These are phyloP conservation scores for Penicillium glabrum DNA, from an alignment of 2,329 filamentous ascomycete genomes.

Conservation along the genomic window DNA sequence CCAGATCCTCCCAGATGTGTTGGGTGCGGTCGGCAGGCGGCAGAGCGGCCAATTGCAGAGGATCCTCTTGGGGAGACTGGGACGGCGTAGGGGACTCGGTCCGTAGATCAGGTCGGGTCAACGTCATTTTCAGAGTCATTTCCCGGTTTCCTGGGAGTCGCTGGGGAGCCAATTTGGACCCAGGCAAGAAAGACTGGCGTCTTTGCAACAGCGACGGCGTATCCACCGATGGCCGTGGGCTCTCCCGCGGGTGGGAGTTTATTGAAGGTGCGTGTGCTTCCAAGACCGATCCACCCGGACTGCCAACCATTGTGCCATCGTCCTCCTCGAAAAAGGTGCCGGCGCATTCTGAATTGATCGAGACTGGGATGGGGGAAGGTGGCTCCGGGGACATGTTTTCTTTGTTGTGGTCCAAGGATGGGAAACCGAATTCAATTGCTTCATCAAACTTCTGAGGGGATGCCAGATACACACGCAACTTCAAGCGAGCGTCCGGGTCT, in stretches of 20 bases:
- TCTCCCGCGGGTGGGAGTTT: slow-evolving; percentile 9
- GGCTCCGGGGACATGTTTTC: slow-evolving; percentile 22
- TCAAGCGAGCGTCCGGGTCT: slow-evolving; percentile 83
- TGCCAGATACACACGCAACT: slow-evolving; percentile 79
- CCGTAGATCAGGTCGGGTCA: slow-evolving; percentile 84
- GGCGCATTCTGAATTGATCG: slow-evolving; percentile 47
- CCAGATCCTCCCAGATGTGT: slow-evolving; percentile 45
- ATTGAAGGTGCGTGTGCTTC: slow-evolving; percentile 22
- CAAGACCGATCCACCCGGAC: slow-evolving; percentile 21
- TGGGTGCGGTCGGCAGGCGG: slow-evolving; percentile 44
- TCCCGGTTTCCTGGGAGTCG: slow-evolving; percentile 66
- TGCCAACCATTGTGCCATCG: slow-evolving; percentile 42
- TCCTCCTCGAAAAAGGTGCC: slow-evolving; percentile 55
- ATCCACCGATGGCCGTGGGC: slow-evolving; percentile 11
- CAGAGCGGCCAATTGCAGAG: slow-evolving; percentile 56
- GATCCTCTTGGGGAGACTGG: slow-evolving; percentile 63
- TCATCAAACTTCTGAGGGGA: slow-evolving; percentile 96
- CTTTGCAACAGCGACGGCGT: slow-evolving; percentile 14
- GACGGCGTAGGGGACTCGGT: slow-evolving; percentile 27
- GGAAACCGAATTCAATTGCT: slow-evolving; percentile 90
- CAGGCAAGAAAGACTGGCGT: slow-evolving; percentile 19
- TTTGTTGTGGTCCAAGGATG: slow-evolving; percentile 45
- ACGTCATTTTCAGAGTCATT: slow-evolving; percentile 95
- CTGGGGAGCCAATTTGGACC: slow-evolving; percentile 47
- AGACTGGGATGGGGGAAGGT: slow-evolving; percentile 28